These are phyloP conservation scores for Sporobolomyces pararoseus DNA, from an alignment of 768 basidiomycete genomes.

Conservation along the genomic window DNA sequence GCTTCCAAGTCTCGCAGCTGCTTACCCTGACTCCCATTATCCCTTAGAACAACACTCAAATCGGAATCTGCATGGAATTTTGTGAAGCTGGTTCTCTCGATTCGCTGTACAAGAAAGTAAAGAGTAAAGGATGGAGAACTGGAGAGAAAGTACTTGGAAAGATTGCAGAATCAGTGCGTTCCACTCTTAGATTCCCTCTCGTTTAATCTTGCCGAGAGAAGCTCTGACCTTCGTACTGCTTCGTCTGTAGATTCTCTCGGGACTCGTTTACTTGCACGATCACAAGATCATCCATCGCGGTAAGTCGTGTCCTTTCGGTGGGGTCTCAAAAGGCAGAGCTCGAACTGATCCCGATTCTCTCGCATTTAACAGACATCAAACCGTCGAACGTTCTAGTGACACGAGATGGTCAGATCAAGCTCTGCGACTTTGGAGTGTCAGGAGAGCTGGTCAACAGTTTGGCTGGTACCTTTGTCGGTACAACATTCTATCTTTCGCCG, in stretches of 20 bases:
- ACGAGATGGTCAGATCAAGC: slow-evolving; percentile 53
- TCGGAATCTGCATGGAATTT: slow-evolving; percentile 92
- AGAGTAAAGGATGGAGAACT: slow-evolving; percentile 69
- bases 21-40: neutral
- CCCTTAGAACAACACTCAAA: slow-evolving; percentile 61
- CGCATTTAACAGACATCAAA: slow-evolving; percentile 51
- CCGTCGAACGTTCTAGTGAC: slow-evolving; percentile 55
- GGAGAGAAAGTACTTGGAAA: slow-evolving; percentile 85
- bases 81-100: slow-evolving; percentile 86
- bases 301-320: slow-evolving; percentile 17
- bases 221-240: neutral
- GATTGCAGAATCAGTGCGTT: slow-evolving; percentile 83
- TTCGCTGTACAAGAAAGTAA: slow-evolving; percentile 76
- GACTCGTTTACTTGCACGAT: slow-evolving; percentile 87
- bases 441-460: slow-evolving; percentile 54
- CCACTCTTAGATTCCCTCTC: slow-evolving; percentile 1
- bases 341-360: neutral
- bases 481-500: slow-evolving; percentile 62
- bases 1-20: neutral
- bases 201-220: neutral
- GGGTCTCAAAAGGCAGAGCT: neutral
- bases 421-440: slow-evolving; percentile 55
- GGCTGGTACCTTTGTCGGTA: slow-evolving; percentile 54
- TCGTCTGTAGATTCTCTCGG: slow-evolving; percentile 66
- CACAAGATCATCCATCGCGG: slow-evolving; percentile 86